Base-by-base conservation (phyloP, 192 early-diverging fungal species). In the Tieghemiomyces parasiticus region DNA sequence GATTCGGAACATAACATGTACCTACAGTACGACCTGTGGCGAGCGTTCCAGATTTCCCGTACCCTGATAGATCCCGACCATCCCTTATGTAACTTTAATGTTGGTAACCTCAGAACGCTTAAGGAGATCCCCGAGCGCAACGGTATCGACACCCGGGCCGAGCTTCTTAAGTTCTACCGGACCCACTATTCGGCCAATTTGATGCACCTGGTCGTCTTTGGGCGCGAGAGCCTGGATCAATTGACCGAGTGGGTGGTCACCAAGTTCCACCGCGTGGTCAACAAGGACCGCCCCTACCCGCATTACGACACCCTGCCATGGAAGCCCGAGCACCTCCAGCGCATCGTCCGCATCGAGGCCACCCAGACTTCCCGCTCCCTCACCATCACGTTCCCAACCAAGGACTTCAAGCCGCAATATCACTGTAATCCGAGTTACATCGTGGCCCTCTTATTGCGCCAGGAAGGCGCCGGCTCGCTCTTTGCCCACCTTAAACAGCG, bases 1-100 rank as follows among this genome's bases (percentile, higher is more conserved):
- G 92, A 99, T 71, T 95, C 94, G 2, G 95, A 97, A 65, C 88
- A 93, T 75, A 91, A 93, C 61, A 91, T 90, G 67, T 94, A 96
- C 70, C 65, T 90, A 20, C 92, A 95, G 67, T 78, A 73, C 46
- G 93, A 98, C 65, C 74, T 71, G 62, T 94, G 93, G 91, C 77
- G 91, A 29, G 77, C 87, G 60, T 87, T 86, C 65, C 93, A 96
- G 70, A 66, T 99, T 19, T 79, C 91, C 55, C 92, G 90, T 65
- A 74, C 82, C 44, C 74, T 96, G 32, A 83, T 76, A 4, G 82
- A 79, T 61, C 82, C 80, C 1, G 59, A 73, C 29, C 90, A 96
- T 58, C 92, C 92, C 20, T 93, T 82, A 63, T 78, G 75, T 56
- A 83, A 90, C 61, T 99, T 96, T 77, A 90, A 87, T 34, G 94